These are phyloP conservation scores for Emiliania huxleyi DNA, from an alignment of 78 protist genomes.

Conservation along the genomic window DNA sequence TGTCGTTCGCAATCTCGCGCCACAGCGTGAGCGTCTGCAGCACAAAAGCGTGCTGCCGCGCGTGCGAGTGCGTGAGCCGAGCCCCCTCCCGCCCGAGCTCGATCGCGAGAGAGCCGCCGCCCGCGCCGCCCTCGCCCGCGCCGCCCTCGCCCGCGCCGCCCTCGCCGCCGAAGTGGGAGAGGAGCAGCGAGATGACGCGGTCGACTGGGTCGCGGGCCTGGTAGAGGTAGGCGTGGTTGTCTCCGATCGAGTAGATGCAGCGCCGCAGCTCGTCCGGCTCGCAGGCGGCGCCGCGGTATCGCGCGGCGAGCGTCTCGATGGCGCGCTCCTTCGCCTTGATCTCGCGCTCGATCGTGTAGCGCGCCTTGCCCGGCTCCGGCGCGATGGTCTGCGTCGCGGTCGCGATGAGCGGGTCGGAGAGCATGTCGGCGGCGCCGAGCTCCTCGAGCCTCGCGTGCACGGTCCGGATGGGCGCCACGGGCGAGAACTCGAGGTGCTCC, in stretches of 20 bases:
- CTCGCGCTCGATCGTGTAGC: conserved; percentile 49
- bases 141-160: background rate
- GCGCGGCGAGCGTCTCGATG: conserved; percentile 56
- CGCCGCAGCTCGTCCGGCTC: conserved; percentile 49
- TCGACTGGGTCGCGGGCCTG: conserved; percentile 71
- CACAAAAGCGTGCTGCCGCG: conserved; percentile 74
- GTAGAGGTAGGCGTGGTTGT: conserved; percentile 65
- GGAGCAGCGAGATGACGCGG: conserved; percentile 55
- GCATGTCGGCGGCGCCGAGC: conserved; percentile 30
- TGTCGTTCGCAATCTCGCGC: conserved; percentile 86
- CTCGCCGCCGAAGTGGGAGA: conserved; percentile 55
- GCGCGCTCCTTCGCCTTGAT: conserved; percentile 73
- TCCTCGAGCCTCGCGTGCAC: conserved; percentile 57
- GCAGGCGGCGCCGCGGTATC: conserved; percentile 4
- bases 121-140: background rate
- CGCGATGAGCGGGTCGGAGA: conserved; percentile 49
- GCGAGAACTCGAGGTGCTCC: conserved; percentile 48
- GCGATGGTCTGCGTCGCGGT: background rate
- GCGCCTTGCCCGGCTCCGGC: background rate
- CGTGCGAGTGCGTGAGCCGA: conserved; percentile 83
- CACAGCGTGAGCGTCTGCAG: conserved; percentile 84
- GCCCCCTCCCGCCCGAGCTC: conserved; percentile 59
- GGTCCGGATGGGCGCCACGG: conserved; percentile 66
- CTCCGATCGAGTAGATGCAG: conserved; percentile 73
- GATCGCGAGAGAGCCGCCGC: background rate